Percentiles rank a stretch among this genome's conserved stretches.
Conservation (phyloP, 2,329 filamentous ascomycete genomes). For the Emericellopsis atlantica region DNA sequence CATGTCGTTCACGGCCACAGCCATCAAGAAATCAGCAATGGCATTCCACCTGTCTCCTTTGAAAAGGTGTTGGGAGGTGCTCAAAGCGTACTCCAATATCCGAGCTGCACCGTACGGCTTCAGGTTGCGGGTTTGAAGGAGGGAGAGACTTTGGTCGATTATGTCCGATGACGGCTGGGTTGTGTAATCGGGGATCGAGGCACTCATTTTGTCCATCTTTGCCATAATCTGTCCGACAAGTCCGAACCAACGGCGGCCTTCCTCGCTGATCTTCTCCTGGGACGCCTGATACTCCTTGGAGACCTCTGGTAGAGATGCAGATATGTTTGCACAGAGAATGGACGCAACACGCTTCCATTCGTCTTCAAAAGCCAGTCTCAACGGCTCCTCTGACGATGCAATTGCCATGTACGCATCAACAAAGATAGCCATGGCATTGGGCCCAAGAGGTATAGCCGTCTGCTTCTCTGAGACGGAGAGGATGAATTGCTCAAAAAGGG, state of each 20-base stretch:
- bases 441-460: slow-evolving; percentile 15
- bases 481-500: slow-evolving; percentile 42
- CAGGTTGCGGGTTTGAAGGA: slow-evolving; percentile 37
- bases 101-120: slow-evolving; percentile 44
- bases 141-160: slow-evolving; percentile 21
- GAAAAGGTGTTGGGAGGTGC: slow-evolving; percentile 28
- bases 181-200: slow-evolving; percentile 14
- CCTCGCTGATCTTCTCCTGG: slow-evolving; percentile 53
- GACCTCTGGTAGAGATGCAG: slow-evolving; percentile 67
- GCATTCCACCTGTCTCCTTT: slow-evolving; percentile 13
- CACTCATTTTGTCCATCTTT: slow-evolving; percentile 10
- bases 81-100: slow-evolving; percentile 25
- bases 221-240: slow-evolving; percentile 35
- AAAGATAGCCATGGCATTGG: slow-evolving; percentile 23
- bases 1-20: slow-evolving; percentile 42
- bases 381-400: slow-evolving; percentile 23
- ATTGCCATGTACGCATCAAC: slow-evolving; percentile 34
- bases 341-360: slow-evolving; percentile 54
- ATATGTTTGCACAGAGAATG: slow-evolving; percentile 52
- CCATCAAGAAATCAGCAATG: slow-evolving; percentile 29
- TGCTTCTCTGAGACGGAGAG: slow-evolving; percentile 27
- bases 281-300: slow-evolving; percentile 65
- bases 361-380: slow-evolving; percentile 35
- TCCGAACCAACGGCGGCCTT: slow-evolving; percentile 56
- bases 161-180: slow-evolving; percentile 14